A percentile compares a stretch with the other conserved stretches of the same genome.
phyloP scores from a whole-genome alignment of 1,284 basidiomycete species.

The Ganoderma boninense region DNA sequence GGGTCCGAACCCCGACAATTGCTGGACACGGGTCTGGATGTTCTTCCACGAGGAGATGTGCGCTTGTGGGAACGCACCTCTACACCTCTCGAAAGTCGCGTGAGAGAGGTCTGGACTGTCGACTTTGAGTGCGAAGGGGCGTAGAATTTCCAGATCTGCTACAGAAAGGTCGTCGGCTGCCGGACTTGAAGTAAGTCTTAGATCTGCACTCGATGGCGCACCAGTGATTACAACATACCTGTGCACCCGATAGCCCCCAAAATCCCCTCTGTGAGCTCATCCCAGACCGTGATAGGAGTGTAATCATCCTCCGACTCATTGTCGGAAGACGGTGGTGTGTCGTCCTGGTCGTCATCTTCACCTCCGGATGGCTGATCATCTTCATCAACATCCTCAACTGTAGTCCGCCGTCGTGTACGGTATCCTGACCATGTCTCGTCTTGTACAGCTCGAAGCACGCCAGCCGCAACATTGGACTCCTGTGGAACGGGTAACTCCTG shows the following conservation, averaged over 20 bases:
- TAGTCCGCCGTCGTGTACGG: not conserved
- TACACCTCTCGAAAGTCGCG: conserved; percentile 30
- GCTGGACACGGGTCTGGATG: conserved; percentile 18
- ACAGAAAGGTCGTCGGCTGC: conserved; percentile 23
- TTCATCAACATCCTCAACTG: conserved; percentile 4
- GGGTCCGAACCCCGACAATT: conserved; percentile 41
- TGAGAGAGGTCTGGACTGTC: conserved; percentile 29
- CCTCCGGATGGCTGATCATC: not conserved
- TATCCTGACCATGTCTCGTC: not conserved
- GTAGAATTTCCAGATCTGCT: conserved; percentile 22
- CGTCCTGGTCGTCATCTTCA: not conserved
- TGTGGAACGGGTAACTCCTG: not conserved
- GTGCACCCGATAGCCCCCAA: not conserved
- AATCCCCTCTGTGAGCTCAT: conserved; percentile 13
- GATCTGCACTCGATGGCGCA: not conserved
- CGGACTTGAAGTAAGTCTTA: not conserved
- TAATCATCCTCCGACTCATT: conserved; percentile 5
- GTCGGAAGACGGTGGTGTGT: not conserved
- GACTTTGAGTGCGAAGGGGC: conserved; percentile 34
- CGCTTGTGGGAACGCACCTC: conserved; percentile 26
- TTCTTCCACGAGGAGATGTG: conserved; percentile 27
- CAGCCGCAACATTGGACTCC: not conserved
- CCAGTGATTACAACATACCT: too few species aligned
- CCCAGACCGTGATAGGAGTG: conserved; percentile 22
- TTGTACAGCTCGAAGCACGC: not conserved